These are phyloP conservation scores for Thuidium tamariscinum DNA, from an alignment of 225 moss, liverwort and hornwort species.

Conservation along the genomic window DNA sequence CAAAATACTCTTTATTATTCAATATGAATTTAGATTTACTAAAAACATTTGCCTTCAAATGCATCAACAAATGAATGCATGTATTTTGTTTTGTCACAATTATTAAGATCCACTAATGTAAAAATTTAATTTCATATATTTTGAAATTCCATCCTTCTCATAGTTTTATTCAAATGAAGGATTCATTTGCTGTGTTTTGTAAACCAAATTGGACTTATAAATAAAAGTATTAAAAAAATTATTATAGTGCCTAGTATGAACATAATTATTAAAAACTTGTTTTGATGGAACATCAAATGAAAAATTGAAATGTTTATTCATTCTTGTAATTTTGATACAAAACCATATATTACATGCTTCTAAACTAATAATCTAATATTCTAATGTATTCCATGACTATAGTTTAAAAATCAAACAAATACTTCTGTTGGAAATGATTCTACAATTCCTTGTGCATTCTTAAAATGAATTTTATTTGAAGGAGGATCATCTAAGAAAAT, in stretches of 20 bases:
- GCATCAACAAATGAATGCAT: not conserved
- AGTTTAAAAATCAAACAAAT: not conserved
- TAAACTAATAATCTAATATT: not conserved
- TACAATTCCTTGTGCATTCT: not conserved
- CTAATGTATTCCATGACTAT: not conserved
- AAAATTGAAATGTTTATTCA: not conserved
- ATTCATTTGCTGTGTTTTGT: fast-evolving
- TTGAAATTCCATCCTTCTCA: not conserved
- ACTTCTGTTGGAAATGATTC: not conserved
- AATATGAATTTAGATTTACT: not conserved
- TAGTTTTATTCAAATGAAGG: not conserved
- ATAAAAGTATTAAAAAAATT: not conserved
- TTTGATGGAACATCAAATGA: too few species aligned
- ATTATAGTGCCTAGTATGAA: fast-evolving
- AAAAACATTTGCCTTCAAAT: too few species aligned
- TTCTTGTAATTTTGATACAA: not conserved
- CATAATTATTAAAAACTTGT: not conserved
- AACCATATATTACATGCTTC: fast-evolving
- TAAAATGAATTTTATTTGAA: not conserved
- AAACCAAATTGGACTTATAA: not conserved
- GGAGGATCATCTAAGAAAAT: constrained; percentile 14
- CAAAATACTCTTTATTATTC: not conserved
- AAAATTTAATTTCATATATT: not conserved
- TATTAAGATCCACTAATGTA: not conserved
- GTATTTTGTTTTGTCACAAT: not conserved